Evolutionary conservation across 2,329 filamentous ascomycete genomes (phyloP), one percentile per base, ranked within the genome.

Genomic region (Alternaria brassicicola): DNA sequence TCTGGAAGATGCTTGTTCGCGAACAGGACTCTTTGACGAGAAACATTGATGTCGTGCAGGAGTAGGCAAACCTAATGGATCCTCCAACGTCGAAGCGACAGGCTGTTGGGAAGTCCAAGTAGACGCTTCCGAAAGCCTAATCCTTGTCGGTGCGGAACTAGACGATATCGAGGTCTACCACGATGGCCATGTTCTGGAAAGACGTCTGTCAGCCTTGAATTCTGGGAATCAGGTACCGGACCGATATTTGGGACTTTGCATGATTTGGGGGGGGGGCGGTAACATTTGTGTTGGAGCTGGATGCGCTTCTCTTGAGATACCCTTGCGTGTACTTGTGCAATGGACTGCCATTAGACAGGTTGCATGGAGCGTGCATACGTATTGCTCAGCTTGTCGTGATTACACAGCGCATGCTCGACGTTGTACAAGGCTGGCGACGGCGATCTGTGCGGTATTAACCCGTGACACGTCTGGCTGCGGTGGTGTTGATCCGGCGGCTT

Each of bases 291-390:
- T 54, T 61, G 41, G 52, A 54, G 36, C 43, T 33, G 33, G 42
- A 52, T 23, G 52, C 45, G 52, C 42, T 62, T 60, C 58, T 69
- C 58, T 65, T 62, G 59, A 65, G 70, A 73, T 72, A 72, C 66
- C 68, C 69, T 67, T 68, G 67, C 64, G 62, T 69, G 61, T 66
- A 55, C 61, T 46, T 57, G 48, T 39, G 48, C 33, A 47, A 41
- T 55, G 33, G 12, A 42, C 51, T 56, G 58, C 55, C 61, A 60
- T 55, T 54, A 61, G 55, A 63, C 49, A 52, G 52, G 45, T 52
- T 21, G 48, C 55, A 61, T 65, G 63, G 47, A 56, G 63, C 61
- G 55, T 45, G 42, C 61, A 50, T 45, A 35, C 30, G 51, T 62
- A 47, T 55, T 54, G 38, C 57, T 61, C 57, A 66, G 63, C 68